Base-by-base conservation (phyloP, 2,329 filamentous ascomycete genomes). In the Daldinia sp. region DNA sequence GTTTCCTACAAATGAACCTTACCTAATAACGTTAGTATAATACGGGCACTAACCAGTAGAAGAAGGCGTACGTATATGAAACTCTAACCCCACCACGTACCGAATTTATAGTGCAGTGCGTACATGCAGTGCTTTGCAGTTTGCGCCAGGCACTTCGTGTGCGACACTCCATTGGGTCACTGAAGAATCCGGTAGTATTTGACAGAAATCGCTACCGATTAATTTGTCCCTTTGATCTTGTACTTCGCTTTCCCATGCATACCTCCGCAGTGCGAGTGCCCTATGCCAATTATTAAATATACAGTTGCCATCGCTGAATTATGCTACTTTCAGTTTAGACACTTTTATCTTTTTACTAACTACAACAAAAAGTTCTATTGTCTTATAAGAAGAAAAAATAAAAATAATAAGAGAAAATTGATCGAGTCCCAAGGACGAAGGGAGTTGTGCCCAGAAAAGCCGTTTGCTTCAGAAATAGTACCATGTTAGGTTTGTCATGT, bases 31-130 rank as follows among this genome's bases (percentile, higher is more conserved):
- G 61, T 48, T 63, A n/a, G 41, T 51, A 54, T 18, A 59, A n/a
- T n/a, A 59, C 65, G 65, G 68, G 53, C 63, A 69, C 69, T 69
- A 71, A 59, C 69, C 60, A 28, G 54, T 62, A 69, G 12, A 53
- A 69, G 69, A 61, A 71, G 69, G 69, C 60, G 57, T 67, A 60
- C 66, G 62, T 63, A 67, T 56, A 53, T 71, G 68, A 71, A 71
- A 71, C 68, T 26, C 15, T 37, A 61, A 58, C 65, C 65, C 68
- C 59, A 64, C 62, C 56, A 59, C 18, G 50, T 64, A 60, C 66
- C 63, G 51, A 68, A 50, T 61, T 63, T 57, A 48, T 54, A 44
- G 39, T 60, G 44, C 53, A 39, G n/a, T 54, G 7, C 30, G 9
- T 30, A 28, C 35, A n/a, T 48, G 44, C 28, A 35, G 23, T 50